Conservation (phyloP, 345 rosid genomes). For the Euphorbia peplus region DNA sequence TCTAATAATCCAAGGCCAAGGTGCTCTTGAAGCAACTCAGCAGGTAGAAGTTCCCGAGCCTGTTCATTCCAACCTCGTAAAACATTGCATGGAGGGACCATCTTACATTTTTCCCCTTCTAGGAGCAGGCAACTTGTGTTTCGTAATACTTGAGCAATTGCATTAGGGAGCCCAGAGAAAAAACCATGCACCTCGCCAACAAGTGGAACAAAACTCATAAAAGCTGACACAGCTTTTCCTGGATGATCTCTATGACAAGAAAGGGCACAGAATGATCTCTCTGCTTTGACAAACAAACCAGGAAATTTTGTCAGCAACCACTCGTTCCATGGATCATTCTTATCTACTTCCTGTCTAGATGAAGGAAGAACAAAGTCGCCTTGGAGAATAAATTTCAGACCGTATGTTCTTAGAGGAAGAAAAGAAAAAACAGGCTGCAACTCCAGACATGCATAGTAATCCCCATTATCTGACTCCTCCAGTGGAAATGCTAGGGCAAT, state of each 20-base stretch:
- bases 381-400: conserved; percentile 88
- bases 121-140: conserved; percentile 68
- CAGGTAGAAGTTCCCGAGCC: conserved; percentile 53
- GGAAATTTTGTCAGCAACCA: conserved; percentile 81
- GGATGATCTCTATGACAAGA: conserved; percentile 73
- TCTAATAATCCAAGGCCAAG: conserved; percentile 83
- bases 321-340: conserved; percentile 91
- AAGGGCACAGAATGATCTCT: conserved; percentile 67
- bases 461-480: conserved; percentile 55
- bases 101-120: conserved; percentile 63
- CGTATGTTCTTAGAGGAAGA: conserved; percentile 93
- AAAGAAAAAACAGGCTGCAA: conserved; percentile 88
- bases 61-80: conserved; percentile 81
- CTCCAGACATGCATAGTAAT: conserved; percentile 52
- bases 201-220: conserved; percentile 88
- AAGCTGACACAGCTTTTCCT: conserved; percentile 77
- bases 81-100: conserved; percentile 93
- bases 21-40: conserved; percentile 60
- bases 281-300: conserved; percentile 65
- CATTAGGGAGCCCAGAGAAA: conserved; percentile 72
- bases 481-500: conserved; percentile 80
- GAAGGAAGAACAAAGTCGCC: conserved; percentile 98
- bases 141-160: conserved; percentile 56
- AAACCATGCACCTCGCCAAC: conserved; percentile 92
- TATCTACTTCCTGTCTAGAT: conserved; percentile 96